These are phyloP conservation scores for Colletotrichum higginsianum DNA, from an alignment of 2,329 filamentous ascomycete genomes.

Conservation along the genomic window DNA sequence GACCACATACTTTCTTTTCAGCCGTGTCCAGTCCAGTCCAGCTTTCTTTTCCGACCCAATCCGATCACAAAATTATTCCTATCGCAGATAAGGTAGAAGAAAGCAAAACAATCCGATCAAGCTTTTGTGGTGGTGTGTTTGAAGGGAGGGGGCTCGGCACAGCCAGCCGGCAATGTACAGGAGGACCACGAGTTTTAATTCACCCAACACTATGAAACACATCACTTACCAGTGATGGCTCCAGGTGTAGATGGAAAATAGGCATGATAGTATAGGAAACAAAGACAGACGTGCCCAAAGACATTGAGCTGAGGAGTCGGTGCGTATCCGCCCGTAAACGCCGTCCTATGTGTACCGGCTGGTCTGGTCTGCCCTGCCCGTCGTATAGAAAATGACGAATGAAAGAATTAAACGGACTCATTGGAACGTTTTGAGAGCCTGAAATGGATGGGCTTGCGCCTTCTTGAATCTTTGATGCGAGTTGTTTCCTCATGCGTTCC, in stretches of 20 bases:
- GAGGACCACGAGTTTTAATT: not conserved
- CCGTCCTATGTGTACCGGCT: conserved; percentile 37
- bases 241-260: not conserved
- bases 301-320: conserved; percentile 15
- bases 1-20: not conserved
- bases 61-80: not conserved
- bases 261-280: conserved; percentile 17
- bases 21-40: conserved; percentile 19
- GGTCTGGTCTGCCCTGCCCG: conserved; percentile 30
- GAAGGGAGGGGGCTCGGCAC: conserved; percentile 15
- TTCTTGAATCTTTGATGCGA: conserved; percentile 38
- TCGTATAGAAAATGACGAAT: not conserved
- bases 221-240: conserved; percentile 28
- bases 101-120: conserved; percentile 19
- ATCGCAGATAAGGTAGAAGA: conserved; percentile 30
- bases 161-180: conserved; percentile 26
- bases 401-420: not conserved
- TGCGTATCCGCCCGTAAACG: conserved; percentile 9
- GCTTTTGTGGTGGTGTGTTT: conserved; percentile 10
- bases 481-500: conserved; percentile 16
- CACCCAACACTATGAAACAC: conserved; percentile 29
- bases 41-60: conserved; percentile 17
- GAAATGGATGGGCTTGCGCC: conserved; percentile 39
- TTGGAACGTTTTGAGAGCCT: not conserved
- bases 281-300: not conserved